Base-by-base conservation (phyloP, 805 yeast genomes). In the Metschnikowia drakensbergensis region DNA sequence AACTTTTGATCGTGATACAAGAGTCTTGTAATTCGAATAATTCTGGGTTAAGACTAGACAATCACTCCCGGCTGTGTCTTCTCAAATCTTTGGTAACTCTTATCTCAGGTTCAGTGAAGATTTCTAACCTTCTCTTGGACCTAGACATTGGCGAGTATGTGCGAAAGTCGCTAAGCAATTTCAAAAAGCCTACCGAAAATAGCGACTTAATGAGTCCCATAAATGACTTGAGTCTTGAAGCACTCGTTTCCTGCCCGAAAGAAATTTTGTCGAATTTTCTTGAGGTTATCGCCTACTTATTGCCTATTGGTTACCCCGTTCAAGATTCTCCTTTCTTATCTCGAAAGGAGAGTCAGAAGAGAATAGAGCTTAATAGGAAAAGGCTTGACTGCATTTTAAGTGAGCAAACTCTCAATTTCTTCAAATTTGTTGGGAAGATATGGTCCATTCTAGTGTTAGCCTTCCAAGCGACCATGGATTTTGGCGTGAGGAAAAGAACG, bases 391-490 rank as follows among this genome's bases (percentile, higher is more conserved):
- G 72, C 1, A 72, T 64, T 44, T 54, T 59, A 7, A 57, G 29
- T 26, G 54, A 53, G 3, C 32, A 59, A 10, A 50, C 64, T 2
- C 45, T 45, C 2, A 54, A 56, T 1, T 68, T 62, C 48, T 55
- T 58, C 22, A 30, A 47, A 1, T 80, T 84, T 59, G 68, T 77
- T 5, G 66, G 66, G 39, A 70, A 72, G 6, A 60, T 82, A 3
- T 77, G 83, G 61, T 75, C 80, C 0, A 54, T 83, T 3, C 58
- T 88, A 45, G 63, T 86, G 8, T 81, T 79, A 51, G 76, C 87
- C 6, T 88, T 83, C 58, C 82, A 86, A 32, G 82, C 92, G 2
- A 77, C 92, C 0, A 84, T 86, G 60, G 88, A 86, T 50, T 80
- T 75, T 53, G 79, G 78, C 11, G 72, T 86, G 6, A 76, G 94